These are phyloP conservation scores for Coprinopsis cinerea DNA, from an alignment of 768 basidiomycete species.

Conservation along the genomic window DNA sequence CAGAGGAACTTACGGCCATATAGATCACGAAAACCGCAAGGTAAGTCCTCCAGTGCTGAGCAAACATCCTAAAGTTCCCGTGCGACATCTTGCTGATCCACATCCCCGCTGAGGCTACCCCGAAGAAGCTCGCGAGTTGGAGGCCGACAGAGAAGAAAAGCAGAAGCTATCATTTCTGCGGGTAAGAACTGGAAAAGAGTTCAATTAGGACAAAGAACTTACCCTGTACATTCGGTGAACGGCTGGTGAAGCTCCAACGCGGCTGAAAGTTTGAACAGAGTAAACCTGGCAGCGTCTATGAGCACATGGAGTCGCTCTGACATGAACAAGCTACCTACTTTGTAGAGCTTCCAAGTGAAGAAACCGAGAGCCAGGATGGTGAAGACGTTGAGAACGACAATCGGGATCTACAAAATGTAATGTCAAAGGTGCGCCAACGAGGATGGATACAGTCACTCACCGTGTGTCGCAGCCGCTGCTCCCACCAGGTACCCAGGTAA, in stretches of 20 bases:
- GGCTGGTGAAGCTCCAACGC: slow-evolving; percentile 40
- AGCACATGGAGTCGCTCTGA: background rate
- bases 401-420: slow-evolving; percentile 27
- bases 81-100: slow-evolving; percentile 46
- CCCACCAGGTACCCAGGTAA: slow-evolving; percentile 40
- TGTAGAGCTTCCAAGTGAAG: slow-evolving; percentile 38
- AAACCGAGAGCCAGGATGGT: slow-evolving; percentile 31
- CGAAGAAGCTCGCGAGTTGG: slow-evolving; percentile 46
- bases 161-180: slow-evolving; percentile 25
- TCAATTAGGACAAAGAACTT: background rate
- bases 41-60: slow-evolving; percentile 30
- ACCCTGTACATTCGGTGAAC: slow-evolving; percentile 47
- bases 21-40: slow-evolving; percentile 35
- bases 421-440: background rate
- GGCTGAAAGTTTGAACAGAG: slow-evolving; percentile 37
- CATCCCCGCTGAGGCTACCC: slow-evolving; percentile 36
- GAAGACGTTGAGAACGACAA: slow-evolving; percentile 32
- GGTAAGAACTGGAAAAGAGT: background rate
- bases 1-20: slow-evolving; percentile 34
- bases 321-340: slow-evolving; percentile 21
- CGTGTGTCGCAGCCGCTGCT: slow-evolving; percentile 23
- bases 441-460: slow-evolving; percentile 24
- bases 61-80: slow-evolving; percentile 28
- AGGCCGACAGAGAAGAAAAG: slow-evolving; percentile 42
- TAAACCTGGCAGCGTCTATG: slow-evolving; percentile 38